Base-by-base conservation (phyloP, 768 basidiomycete species). In the Rhizopogon vulgaris region DNA sequence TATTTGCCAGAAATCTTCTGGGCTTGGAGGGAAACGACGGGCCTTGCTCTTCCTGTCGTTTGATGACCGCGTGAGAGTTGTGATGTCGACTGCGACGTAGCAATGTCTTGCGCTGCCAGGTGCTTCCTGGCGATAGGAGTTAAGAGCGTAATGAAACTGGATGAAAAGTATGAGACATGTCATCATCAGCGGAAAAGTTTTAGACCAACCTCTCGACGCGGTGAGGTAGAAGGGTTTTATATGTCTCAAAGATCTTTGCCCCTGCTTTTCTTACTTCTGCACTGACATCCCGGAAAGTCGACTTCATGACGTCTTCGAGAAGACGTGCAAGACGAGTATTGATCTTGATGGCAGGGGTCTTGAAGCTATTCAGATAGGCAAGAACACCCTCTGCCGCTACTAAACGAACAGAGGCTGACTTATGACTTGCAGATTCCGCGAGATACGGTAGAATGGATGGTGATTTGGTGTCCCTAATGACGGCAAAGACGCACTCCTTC, bases 121-220 rank as follows among this genome's bases (percentile, higher is more conserved):
- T 89, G 88, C 67, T 87, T 90, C 59, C 79, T 84, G 38, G 82
- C 82, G 3, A 81, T 84, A 1, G 91, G 90, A 5, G 85, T 83
- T 11, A 94, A 73, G 12, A 88, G 88, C 3, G 73, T 73, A 15
- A 78, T 75, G 60, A 93, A 94, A 46, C 90, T 93, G 55, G 14
- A 48, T 27, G 41, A 22, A 3, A 22, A 22, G 22, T 63, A 39
- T 59, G 52, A 42, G 50, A 6, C 30, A 24, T 48, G 12, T 34
- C n/a, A 32, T 14, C 32, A 38, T 18, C 52, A 53, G 22, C 48
- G 43, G 17, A 49, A 15, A n/a, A 7, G 24, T 27, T 32, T 25
- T 30, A 46, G 7, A 65, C 76, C 10, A 12, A 91, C 91, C 69
- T 78, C 24, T 84, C 80, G 3, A 92, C 75, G 41, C 90, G 74